phyloP scores from a whole-genome alignment of 2,329 filamentous ascomycete genomes.

The Tolypocladium tundrense region DNA sequence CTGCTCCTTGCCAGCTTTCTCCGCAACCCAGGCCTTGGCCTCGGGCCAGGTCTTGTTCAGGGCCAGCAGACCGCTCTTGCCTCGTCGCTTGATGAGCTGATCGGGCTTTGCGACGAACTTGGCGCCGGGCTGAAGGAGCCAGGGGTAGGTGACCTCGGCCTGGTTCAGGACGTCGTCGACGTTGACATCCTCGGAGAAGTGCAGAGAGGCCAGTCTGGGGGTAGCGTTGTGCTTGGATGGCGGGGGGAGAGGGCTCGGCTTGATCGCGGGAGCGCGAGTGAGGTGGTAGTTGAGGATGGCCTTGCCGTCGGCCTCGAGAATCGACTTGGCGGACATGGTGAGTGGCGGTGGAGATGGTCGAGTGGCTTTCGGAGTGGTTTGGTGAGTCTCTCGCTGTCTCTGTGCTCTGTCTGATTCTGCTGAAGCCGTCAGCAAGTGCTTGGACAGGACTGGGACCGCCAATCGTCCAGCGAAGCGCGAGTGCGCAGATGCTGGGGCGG shows the following conservation, averaged over 20 bases:
- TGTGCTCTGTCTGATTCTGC: not conserved
- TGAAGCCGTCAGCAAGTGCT: constrained; percentile 5
- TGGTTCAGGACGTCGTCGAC: constrained; percentile 81
- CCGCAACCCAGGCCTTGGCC: constrained; percentile 86
- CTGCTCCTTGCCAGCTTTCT: constrained; percentile 82
- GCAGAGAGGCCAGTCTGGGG: constrained; percentile 78
- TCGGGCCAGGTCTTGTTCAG: constrained; percentile 97
- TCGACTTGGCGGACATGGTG: constrained; percentile 66
- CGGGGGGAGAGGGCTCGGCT: constrained; percentile 84
- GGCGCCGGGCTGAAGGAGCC: constrained; percentile 72
- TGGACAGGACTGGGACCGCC: not conserved
- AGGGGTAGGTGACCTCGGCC: constrained; percentile 94
- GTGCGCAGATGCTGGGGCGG: not conserved
- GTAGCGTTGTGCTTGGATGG: constrained; percentile 85
- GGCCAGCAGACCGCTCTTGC: constrained; percentile 93
- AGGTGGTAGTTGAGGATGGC: constrained; percentile 99
- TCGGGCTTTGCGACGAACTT: constrained; percentile 99
- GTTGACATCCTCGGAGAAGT: constrained; percentile 83
- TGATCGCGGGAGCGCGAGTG: constrained; percentile 93
- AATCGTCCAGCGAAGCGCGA: not conserved
- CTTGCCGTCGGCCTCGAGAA: constrained; percentile 99
- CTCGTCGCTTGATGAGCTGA: constrained; percentile 98
- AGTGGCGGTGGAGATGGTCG: constrained; percentile 13
- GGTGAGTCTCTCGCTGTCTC: constrained; percentile 3
- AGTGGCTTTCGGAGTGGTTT: constrained; percentile 1